Conservation (phyloP, 2,329 filamentous ascomycete species). For the Colletotrichum magnum region DNA sequence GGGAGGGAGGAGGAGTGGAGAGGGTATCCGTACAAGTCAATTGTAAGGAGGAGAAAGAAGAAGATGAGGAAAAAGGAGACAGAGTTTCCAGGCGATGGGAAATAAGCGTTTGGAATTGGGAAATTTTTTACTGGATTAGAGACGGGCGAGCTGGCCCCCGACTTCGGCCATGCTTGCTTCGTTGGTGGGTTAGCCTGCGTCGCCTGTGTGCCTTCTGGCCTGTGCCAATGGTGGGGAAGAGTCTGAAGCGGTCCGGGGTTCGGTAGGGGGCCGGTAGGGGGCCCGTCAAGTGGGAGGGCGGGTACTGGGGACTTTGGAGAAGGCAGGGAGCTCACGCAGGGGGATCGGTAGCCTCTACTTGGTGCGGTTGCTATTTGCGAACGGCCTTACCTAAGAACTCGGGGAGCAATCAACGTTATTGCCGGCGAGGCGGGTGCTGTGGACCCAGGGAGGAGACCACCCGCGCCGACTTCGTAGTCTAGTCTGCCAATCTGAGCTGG, state of each 20-base stretch:
- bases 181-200: constrained; percentile 36
- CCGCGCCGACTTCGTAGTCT: constrained; percentile 26
- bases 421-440: constrained; percentile 36
- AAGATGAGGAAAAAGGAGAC: constrained; percentile 24
- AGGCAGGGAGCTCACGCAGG: constrained; percentile 26
- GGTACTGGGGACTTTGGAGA: constrained; percentile 41
- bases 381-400: constrained; percentile 39
- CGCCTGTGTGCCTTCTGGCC: constrained; percentile 17
- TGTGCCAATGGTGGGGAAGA: constrained; percentile 40
- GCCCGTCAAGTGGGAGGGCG: constrained; percentile 29
- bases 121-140: constrained; percentile 44
- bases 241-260: constrained; percentile 37
- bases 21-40: constrained; percentile 45
- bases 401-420: constrained; percentile 40
- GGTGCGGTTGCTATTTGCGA: constrained; percentile 32
- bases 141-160: constrained; percentile 40
- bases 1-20: constrained; percentile 49
- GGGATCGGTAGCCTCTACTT: constrained; percentile 34
- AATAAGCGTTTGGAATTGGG: constrained; percentile 42
- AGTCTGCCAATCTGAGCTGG: constrained; percentile 11
- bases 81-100: constrained; percentile 38
- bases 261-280: constrained; percentile 28
- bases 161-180: constrained; percentile 42
- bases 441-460: constrained; percentile 17
- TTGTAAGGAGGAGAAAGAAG: constrained; percentile 42